Evolutionary conservation across 1,284 basidiomycete genomes (phyloP).

Genomic region (Prillingera fragicola): DNA sequence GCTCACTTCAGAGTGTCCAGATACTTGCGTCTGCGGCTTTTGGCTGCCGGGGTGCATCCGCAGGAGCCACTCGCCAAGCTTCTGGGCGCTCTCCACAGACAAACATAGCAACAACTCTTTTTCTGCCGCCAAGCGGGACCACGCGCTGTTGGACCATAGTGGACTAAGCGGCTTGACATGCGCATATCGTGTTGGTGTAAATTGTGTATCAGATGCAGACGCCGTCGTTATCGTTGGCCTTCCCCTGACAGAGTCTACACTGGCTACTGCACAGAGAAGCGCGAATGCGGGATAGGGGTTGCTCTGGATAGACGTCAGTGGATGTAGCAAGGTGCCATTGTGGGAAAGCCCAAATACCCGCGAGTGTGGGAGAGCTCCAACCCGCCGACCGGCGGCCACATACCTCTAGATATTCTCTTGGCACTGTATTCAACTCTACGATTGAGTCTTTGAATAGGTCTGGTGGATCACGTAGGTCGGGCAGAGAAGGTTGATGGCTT

Average conservation of each 20-base stretch:
- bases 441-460: background rate
- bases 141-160: constrained; percentile 34
- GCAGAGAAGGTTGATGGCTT: too few relatives aligned
- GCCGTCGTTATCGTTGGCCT: constrained; percentile 6
- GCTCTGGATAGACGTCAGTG: constrained; percentile 14
- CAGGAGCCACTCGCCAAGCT: constrained; percentile 35
- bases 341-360: too few relatives aligned
- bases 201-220: background rate
- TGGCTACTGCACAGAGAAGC: constrained; percentile 28
- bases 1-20: background rate
- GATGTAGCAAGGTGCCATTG: background rate
- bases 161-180: constrained; percentile 18
- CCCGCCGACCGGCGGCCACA: background rate
- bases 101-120: constrained; percentile 29
- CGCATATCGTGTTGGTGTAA: background rate
- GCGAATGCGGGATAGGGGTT: constrained; percentile 43
- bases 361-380: too few relatives aligned
- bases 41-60: background rate
- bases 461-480: too few relatives aligned
- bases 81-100: constrained; percentile 23
- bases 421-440: constrained; percentile 22
- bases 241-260: too few relatives aligned
- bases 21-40: background rate
- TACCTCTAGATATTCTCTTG: constrained; percentile 35
- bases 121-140: constrained; percentile 23